phyloP scores from a whole-genome alignment of 192 early-diverging fungal genomes.

The Chytriomyces confervae region DNA sequence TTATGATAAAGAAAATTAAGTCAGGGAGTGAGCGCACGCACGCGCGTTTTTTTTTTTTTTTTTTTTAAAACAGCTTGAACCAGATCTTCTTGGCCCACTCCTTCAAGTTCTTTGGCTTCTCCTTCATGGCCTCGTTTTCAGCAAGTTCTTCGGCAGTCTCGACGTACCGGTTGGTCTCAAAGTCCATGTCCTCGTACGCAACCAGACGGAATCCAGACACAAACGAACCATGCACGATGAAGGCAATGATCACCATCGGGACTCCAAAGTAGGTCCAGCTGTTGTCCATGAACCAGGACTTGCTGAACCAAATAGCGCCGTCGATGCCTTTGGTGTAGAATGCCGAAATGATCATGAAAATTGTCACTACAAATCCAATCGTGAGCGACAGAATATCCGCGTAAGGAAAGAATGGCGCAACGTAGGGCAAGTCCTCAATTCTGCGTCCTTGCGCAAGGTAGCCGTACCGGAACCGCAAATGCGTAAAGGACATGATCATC shows the following conservation, averaged over 20 bases:
- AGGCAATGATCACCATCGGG: slow-evolving; percentile 8
- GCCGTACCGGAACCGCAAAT: slow-evolving; percentile 17
- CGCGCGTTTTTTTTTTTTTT: not conserved
- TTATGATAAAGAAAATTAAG: no score
- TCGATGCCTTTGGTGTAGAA: slow-evolving; percentile 8
- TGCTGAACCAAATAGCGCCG: not conserved
- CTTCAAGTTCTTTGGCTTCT: slow-evolving; percentile 6
- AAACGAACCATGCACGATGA: not conserved
- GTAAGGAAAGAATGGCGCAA: slow-evolving; percentile 18
- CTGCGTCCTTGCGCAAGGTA: slow-evolving; percentile 3
- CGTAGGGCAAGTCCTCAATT: slow-evolving; percentile 19
- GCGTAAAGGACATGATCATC: slow-evolving; percentile 13
- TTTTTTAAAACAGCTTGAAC: slow-evolving; percentile 13
- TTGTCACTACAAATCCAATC: slow-evolving; percentile 10
- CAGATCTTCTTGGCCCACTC: slow-evolving; percentile 16
- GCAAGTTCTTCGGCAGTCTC: not conserved
- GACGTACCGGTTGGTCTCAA: slow-evolving; percentile 1
- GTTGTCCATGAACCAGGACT: not conserved
- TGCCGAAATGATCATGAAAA: slow-evolving; percentile 13
- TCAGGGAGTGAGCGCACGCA: no score
- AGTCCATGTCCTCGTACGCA: slow-evolving; percentile 8
- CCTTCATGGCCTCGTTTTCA: not conserved
- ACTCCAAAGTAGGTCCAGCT: slow-evolving; percentile 9
- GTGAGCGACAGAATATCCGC: not conserved
- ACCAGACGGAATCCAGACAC: not conserved